A percentile compares a stretch with the other conserved stretches of the same genome.
phyloP scores from a whole-genome alignment of 2,329 filamentous ascomycete genomes.

The Nigrograna mackinnonii region DNA sequence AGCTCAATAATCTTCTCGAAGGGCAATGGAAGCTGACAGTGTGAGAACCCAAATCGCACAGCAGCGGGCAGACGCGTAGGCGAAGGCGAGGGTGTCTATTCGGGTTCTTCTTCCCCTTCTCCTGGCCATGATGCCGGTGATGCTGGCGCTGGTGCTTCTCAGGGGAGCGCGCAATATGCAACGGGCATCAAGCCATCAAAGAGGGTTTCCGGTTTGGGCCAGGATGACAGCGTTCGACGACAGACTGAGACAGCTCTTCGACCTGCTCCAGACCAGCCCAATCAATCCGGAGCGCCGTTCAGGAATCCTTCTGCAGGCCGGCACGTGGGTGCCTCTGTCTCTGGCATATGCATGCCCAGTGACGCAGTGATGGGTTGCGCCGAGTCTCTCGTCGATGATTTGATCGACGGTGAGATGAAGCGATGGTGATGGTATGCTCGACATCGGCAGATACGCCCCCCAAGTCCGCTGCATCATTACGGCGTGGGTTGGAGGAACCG shows the following conservation, averaged over 20 bases:
- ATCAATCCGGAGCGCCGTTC: conserved; percentile 15
- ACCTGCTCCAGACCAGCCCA: conserved; percentile 9
- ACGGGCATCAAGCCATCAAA: conserved; percentile 14
- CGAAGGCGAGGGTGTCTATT: too few species aligned
- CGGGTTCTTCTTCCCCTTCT: too few species aligned
- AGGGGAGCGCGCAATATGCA: too few species aligned
- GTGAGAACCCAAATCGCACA: conserved; percentile 26
- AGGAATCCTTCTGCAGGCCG: conserved; percentile 10
- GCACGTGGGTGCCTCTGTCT: conserved; percentile 9
- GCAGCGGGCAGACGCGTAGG: conserved; percentile 8
- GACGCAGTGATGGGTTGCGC: conserved; percentile 1
- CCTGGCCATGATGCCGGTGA: conserved; percentile 4
- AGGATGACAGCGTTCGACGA: background rate
- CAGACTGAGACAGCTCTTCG: conserved; percentile 12
- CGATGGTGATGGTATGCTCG: too few species aligned
- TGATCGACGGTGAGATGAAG: too few species aligned
- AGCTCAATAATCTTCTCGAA: conserved; percentile 11
- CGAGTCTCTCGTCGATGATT: too few species aligned
- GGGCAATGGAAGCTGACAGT: conserved; percentile 13
- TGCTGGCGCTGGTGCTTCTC: too few species aligned
- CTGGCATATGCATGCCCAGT: background rate
- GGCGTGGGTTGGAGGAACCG: conserved; percentile 6
- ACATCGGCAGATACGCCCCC: conserved; percentile 6
- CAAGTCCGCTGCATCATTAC: conserved; percentile 9
- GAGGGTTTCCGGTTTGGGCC: conserved; percentile 3